Conservation (phyloP, 2,329 filamentous ascomycete species). For the Leptosphaerulina australis region DNA sequence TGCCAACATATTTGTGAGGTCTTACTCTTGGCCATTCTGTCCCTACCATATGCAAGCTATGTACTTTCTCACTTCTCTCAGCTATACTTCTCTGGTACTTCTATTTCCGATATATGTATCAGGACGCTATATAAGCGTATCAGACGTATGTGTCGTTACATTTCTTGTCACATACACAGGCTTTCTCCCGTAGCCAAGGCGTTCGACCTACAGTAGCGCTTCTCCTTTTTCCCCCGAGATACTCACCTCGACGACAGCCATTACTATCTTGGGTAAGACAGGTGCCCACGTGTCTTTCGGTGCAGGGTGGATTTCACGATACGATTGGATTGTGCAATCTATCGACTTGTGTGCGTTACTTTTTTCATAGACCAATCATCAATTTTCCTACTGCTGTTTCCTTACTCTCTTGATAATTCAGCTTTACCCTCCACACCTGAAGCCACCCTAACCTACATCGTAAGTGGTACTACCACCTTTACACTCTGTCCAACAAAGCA, state of each 20-base stretch:
- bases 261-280: not conserved
- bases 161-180: slow-evolving; percentile 2
- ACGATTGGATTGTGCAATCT: not conserved
- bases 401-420: not conserved
- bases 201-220: not conserved
- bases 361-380: not conserved
- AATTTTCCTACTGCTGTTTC: not conserved
- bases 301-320: not conserved
- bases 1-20: not conserved
- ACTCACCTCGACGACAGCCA: not conserved
- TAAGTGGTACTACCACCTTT: no score
- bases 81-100: not conserved
- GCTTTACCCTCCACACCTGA: no score
- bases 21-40: not conserved
- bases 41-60: not conserved
- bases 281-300: not conserved
- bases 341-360: not conserved
- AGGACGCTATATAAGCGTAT: slow-evolving; percentile 1
- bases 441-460: no score
- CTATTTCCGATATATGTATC: not conserved
- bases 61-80: not conserved
- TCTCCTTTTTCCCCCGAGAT: not conserved
- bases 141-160: slow-evolving; percentile 2
- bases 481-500: no score
- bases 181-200: not conserved